These are phyloP conservation scores for Sarcodon sp. DNA, from an alignment of 768 basidiomycete species.

Conservation along the genomic window DNA sequence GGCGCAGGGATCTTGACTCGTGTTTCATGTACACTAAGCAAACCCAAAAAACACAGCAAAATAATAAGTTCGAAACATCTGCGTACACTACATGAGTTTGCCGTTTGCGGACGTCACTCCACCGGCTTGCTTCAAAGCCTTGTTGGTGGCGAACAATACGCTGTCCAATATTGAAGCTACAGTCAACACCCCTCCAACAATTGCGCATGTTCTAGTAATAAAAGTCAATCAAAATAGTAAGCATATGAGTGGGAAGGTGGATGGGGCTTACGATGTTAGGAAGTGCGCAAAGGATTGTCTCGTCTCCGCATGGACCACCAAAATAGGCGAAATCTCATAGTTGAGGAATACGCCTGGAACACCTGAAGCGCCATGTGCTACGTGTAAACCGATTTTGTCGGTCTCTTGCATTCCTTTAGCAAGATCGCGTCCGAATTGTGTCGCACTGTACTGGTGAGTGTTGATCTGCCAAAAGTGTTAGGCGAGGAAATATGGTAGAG, in stretches of 20 bases:
- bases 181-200: slow-evolving; percentile 94
- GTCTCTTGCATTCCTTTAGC: slow-evolving; percentile 45
- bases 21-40: too few species aligned
- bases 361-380: slow-evolving; percentile 64
- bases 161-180: slow-evolving; percentile 85
- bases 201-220: slow-evolving; percentile 74
- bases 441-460: slow-evolving; percentile 91
- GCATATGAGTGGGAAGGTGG: not conserved
- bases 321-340: slow-evolving; percentile 95
- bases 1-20: too few species aligned
- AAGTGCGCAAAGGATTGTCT: slow-evolving; percentile 97
- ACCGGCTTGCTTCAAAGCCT: slow-evolving; percentile 53
- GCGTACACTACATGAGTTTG: slow-evolving; percentile 9
- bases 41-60: not conserved
- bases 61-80: not conserved
- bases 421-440: slow-evolving; percentile 92
- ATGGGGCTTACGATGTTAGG: slow-evolving; percentile 73
- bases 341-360: slow-evolving; percentile 87
- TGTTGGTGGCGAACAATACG: slow-evolving; percentile 72
- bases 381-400: slow-evolving; percentile 48
- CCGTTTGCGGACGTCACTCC: slow-evolving; percentile 7
- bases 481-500: not conserved
- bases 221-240: not conserved
- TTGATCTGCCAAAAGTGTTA: slow-evolving; percentile 38
- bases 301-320: slow-evolving; percentile 82